These are phyloP conservation scores for Pythium myriotylum DNA, from an alignment of 352 stramenopile genomes.

Conservation along the genomic window DNA sequence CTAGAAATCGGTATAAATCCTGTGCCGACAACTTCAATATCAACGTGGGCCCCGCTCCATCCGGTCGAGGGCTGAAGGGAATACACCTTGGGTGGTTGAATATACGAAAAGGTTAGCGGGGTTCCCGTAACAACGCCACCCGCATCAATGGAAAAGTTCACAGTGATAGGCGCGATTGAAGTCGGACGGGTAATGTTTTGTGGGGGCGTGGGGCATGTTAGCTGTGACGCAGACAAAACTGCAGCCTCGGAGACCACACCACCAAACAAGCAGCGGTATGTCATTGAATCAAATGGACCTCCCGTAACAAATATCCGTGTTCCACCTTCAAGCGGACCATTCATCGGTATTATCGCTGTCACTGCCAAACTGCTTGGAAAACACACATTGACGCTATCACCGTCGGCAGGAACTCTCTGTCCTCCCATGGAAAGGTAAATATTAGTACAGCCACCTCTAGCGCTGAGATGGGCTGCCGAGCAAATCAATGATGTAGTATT, in stretches of 20 bases:
- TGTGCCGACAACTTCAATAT: slow-evolving; percentile 32
- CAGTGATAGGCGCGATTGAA: not conserved
- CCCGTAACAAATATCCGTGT: slow-evolving; percentile 16
- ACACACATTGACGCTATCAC: slow-evolving; percentile 1
- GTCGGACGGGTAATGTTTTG: not conserved
- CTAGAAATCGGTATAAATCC: slow-evolving; percentile 39
- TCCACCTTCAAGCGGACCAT: slow-evolving; percentile 12
- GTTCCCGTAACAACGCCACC: not conserved
- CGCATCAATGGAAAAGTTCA: slow-evolving; percentile 3
- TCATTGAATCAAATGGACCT: slow-evolving; percentile 12
- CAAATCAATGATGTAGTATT: too few relatives aligned
- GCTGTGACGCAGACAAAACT: slow-evolving; percentile 7
- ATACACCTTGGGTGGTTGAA: not conserved
- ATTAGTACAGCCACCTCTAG: too few relatives aligned
- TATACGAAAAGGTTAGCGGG: not conserved
- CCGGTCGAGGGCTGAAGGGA: slow-evolving; percentile 23
- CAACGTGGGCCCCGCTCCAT: slow-evolving; percentile 35
- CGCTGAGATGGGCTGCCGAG: too few relatives aligned
- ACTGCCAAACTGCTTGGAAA: not conserved
- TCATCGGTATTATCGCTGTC: slow-evolving; percentile 1
- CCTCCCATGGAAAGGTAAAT: too few relatives aligned
- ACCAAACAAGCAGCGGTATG: slow-evolving; percentile 22
- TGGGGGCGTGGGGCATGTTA: slow-evolving; percentile 10
- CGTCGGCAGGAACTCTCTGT: too few relatives aligned
- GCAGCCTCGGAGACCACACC: not conserved